Evolutionary conservation across 805 yeast species (phyloP), one percentile per base, ranked within the genome.

Genomic region (Starmerella khaoyaiensis): DNA sequence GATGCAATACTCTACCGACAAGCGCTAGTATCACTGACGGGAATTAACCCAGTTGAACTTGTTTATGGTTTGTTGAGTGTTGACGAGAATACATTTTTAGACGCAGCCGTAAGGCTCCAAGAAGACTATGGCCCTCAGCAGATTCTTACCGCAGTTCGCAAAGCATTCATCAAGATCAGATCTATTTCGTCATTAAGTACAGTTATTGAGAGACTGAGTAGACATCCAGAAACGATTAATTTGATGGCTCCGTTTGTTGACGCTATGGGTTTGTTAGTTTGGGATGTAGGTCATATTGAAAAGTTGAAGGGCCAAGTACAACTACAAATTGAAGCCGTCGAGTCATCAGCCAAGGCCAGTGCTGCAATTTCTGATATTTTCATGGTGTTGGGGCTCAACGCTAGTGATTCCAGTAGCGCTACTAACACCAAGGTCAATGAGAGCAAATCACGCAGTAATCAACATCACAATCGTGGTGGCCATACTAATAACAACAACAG

Each of bases 11-110:
- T 84, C 40, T 67, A 78, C 56, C 73, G 83, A 58, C 94, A 80
- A 56, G 87, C 93, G 1, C 70, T 83, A 34, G 79, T 76, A 11
- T 76, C 90, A 1, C 79, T 90, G 42, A 76, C 80, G 5, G 74
- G 75, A 39, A 59, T 84, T 27, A 67, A 79, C 7, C 65, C 79
- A 32, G 56, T 57, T 4, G 93, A 80, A 41, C 62, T 86, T 19
- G 60, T 81, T 27, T 54, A 58, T 6, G 83, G 79, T 40, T 63
- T 84, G 35, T 63, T 72, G 39, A 58, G 63, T 11, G 62, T 65
- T 10, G 71, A 71, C 46, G 76, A 71, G 31, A 82, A 73, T 21
- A 68, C 79, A 28, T 76, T 79, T 51, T 63, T 66, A 36, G 93
- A 79, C 50, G 64, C 77, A 5, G 70, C 83, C 11, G 59, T 68